Evolutionary conservation across 352 stramenopile genomes (phyloP), one percentile per base, ranked within the genome.

Genomic region (Globisporangium paddicum): DNA sequence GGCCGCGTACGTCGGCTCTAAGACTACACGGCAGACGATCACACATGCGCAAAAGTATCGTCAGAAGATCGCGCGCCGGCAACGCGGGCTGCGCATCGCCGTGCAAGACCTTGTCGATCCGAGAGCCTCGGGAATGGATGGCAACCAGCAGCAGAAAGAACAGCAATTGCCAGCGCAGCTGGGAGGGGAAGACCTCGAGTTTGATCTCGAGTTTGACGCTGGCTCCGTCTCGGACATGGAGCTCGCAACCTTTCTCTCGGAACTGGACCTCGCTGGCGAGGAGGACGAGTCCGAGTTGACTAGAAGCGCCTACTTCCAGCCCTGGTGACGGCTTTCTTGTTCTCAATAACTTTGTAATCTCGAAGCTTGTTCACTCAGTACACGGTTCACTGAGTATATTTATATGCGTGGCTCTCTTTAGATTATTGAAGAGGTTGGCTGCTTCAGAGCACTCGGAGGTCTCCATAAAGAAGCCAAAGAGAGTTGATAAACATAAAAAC

Each of bases 11-110:
- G 13, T 95, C 53, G 79, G 81, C 52, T 83, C 84, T 37, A 90
- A 91, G 59, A 92, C 84, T 10, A 88, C 93, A 9, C 91, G 96
- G 16, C 97, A 99, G 73, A 98, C 98, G 44, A 90, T 90, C 79
- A 90, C 82, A 23, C 82, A 92, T 60, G 82, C 79, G 61, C 82
- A 92, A 42, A 92, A 92, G 67, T 89, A 92, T 60, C 79, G 78
- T 42, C 79, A 92, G 65, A 90, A 92, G 74, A 90, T 92, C 64
- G 44, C 44, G 23, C 23, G 44, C 2, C 44, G 23, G 13, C 44
- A 34, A 13, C 23, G 44, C 13, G 23, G 23, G 9, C 13, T 50
- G 23, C 14, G 23, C 23, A 50, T 50, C 23, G 26, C 44, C 44
- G 44, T 50, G 23, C 44, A 34, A 14, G 44, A 50, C 44, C 16